A percentile compares a stretch with the other conserved stretches of the same genome.
These are phyloP conservation scores for Tulasnella sp. DNA, from an alignment of 768 basidiomycete species.

Conservation along the genomic window DNA sequence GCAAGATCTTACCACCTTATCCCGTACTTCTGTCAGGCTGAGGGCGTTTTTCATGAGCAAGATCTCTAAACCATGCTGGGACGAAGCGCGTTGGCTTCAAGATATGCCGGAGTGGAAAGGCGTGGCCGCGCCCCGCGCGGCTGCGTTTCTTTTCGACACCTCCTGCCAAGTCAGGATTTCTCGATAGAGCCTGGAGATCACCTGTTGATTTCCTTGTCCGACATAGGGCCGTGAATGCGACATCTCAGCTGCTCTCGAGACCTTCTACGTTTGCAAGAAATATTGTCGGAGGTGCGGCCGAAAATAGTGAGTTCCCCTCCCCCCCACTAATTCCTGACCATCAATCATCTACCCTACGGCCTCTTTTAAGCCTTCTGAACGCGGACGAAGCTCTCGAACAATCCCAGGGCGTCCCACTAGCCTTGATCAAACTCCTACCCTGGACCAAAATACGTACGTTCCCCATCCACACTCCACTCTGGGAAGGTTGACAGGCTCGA, in stretches of 20 bases:
- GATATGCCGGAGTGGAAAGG: neutral
- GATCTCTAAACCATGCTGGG: neutral
- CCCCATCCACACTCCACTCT: neutral
- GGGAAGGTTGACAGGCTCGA: too few relatives aligned
- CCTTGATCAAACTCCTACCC: neutral
- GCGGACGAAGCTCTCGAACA: neutral
- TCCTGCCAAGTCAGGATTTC: neutral
- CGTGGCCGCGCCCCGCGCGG: neutral
- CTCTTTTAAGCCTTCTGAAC: neutral
- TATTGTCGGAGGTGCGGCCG: neutral
- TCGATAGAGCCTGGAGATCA: neutral
- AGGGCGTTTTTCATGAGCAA: neutral
- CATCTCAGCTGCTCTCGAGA: neutral
- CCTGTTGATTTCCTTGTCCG: neutral
- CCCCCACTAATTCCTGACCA: too few relatives aligned
- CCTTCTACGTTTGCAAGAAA: conserved; percentile 2
- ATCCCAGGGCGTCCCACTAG: neutral
- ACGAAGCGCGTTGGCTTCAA: neutral
- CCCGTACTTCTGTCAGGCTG: neutral
- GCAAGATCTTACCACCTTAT: neutral
- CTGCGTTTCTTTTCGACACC: neutral
- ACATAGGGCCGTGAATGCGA: neutral
- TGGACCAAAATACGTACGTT: neutral
- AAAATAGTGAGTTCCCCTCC: neutral
- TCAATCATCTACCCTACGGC: too few relatives aligned